Conservation (phyloP, 371 early-diverging fungal species). For the Dinochytrium kinnereticum region DNA sequence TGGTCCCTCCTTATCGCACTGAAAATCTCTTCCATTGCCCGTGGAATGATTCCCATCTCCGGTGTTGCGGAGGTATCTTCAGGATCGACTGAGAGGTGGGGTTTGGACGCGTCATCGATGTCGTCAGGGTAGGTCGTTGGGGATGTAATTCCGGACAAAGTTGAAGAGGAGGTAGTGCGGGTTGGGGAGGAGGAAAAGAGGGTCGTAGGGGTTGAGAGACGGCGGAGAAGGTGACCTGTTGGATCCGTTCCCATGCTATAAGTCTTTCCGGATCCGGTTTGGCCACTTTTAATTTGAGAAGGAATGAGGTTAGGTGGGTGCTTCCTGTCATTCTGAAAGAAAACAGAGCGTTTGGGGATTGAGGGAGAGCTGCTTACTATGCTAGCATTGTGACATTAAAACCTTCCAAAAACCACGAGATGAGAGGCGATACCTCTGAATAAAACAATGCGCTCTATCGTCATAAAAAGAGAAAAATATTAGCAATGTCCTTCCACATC, state of each 20-base stretch:
- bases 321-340: not conserved
- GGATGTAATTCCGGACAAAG: not conserved
- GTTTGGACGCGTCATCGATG: not conserved
- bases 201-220: not conserved
- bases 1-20: not conserved
- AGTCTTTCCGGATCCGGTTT: constrained; percentile 63
- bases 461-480: not conserved
- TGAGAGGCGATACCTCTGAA: constrained; percentile 13
- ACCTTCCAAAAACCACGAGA: constrained; percentile 32
- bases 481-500: not conserved
- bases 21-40: constrained; percentile 9
- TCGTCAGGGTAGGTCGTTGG: not conserved
- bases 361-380: constrained; percentile 36
- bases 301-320: not conserved
- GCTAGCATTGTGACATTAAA: constrained; percentile 52
- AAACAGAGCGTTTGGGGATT: not conserved
- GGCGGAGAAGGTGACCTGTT: not conserved
- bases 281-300: constrained; percentile 44
- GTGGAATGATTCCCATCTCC: constrained; percentile 6
- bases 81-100: not conserved
- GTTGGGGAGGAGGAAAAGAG: not conserved
- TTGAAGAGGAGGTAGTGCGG: not conserved
- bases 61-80: not conserved
- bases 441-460: not conserved
- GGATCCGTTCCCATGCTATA: constrained; percentile 51